phyloP scores from a whole-genome alignment of 371 early-diverging fungal genomes.

The Syncephalastrum monosporum region DNA sequence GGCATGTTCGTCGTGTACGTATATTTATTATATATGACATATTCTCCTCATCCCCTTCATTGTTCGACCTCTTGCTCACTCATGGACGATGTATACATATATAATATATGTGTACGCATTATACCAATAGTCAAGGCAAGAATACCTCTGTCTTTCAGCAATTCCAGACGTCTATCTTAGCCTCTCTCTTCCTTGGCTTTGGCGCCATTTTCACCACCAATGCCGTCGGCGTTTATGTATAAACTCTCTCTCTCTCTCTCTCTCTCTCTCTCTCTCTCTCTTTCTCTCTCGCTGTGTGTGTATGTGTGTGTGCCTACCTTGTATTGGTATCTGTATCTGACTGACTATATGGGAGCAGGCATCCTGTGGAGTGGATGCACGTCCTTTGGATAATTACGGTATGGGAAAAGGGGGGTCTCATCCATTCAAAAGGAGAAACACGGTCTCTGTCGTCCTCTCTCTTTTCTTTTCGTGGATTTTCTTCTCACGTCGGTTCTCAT shows the following conservation, averaged over 20 bases:
- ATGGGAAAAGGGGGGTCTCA: background rate
- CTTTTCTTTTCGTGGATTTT: too few species aligned
- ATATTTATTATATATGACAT: too few species aligned
- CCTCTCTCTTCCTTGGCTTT: conserved; percentile 45
- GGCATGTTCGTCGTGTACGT: conserved; percentile 46
- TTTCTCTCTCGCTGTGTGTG: too few species aligned
- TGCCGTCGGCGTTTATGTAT: conserved; percentile 48
- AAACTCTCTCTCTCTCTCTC: conserved; percentile 6
- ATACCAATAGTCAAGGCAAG: conserved; percentile 28
- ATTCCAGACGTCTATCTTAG: conserved; percentile 34
- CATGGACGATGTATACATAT: background rate
- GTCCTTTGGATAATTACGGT: background rate
- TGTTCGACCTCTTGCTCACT: background rate
- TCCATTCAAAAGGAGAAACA: too few species aligned
- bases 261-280: background rate
- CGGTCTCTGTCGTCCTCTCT: too few species aligned
- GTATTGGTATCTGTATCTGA: too few species aligned
- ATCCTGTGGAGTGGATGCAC: background rate
- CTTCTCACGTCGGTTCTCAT: too few species aligned
- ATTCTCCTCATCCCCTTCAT: background rate
- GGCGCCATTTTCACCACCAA: conserved; percentile 47
- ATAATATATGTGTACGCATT: too few species aligned
- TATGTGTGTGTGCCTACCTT: too few species aligned
- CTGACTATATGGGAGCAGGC: too few species aligned
- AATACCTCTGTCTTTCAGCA: conserved; percentile 39